These are phyloP conservation scores for Stagonosporopsis vannaccii DNA, from an alignment of 2,329 filamentous ascomycete species.

Conservation along the genomic window DNA sequence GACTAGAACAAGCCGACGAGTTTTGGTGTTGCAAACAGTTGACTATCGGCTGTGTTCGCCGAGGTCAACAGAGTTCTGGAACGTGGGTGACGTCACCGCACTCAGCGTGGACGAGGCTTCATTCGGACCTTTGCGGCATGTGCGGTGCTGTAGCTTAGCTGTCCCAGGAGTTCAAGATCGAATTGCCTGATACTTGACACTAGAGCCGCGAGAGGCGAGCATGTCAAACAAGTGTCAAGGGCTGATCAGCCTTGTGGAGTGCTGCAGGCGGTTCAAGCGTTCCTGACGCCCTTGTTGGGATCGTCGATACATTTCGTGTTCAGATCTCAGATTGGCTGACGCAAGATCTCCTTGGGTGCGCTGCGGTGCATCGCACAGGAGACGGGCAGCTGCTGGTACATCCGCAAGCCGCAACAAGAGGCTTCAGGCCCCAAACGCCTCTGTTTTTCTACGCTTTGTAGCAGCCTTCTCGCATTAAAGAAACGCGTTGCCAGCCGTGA, in stretches of 20 bases:
- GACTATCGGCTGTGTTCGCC: not conserved
- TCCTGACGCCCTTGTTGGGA: constrained; percentile 10
- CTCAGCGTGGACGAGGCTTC: constrained; percentile 6
- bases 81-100: constrained; percentile 7
- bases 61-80: too few species aligned
- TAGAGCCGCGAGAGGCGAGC: not conserved
- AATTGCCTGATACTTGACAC: not conserved
- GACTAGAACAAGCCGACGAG: not conserved
- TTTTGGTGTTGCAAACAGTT: constrained; percentile 11
- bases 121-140: not conserved
- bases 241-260: constrained; percentile 3
- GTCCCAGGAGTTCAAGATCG: not conserved
- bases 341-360: constrained; percentile 2
- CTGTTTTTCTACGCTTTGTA: not conserved
- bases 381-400: not conserved
- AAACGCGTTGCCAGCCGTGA: not conserved
- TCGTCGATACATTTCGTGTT: constrained; percentile 10
- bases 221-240: not conserved
- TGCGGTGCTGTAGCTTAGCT: not conserved
- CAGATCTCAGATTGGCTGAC: constrained; percentile 7
- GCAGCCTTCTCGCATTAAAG: not conserved
- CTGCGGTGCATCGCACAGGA: not conserved
- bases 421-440: not conserved
- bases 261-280: not conserved
- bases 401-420: not conserved